phyloP scores from a whole-genome alignment of 805 yeast genomes.

The Candida vaughaniae region DNA sequence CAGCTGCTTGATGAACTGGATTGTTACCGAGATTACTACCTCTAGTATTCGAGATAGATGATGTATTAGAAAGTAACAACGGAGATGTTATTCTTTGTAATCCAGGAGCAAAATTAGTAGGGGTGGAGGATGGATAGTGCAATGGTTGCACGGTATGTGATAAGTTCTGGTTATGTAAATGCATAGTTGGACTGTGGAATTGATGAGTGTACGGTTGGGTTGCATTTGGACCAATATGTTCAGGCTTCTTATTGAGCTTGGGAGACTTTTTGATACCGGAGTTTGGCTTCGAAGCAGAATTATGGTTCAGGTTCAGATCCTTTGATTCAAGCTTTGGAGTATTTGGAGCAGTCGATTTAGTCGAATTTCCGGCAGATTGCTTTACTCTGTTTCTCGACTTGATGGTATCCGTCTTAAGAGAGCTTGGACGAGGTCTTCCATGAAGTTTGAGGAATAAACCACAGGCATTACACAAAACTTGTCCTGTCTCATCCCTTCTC shows the following conservation, averaged over 20 bases:
- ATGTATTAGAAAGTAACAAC: constrained; percentile 52
- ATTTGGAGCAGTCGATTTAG: constrained; percentile 46
- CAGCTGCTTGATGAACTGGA: constrained; percentile 38
- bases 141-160: constrained; percentile 48
- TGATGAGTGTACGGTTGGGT: constrained; percentile 8
- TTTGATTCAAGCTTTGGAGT: constrained; percentile 58
- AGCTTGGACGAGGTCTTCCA: constrained; percentile 89
- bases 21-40: constrained; percentile 6
- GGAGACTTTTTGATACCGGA: constrained; percentile 13
- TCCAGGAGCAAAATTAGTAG: constrained; percentile 68
- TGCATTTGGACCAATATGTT: no score
- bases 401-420: constrained; percentile 87
- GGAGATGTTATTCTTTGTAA: constrained; percentile 65
- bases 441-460: constrained; percentile 86
- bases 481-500: constrained; percentile 84
- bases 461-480: constrained; percentile 90
- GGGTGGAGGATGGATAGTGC: constrained; percentile 67
- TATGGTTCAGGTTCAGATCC: constrained; percentile 22
- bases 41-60: constrained; percentile 43
- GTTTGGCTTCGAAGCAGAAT: not conserved
- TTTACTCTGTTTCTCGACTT: constrained; percentile 86
- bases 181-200: constrained; percentile 10
- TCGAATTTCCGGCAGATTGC: constrained; percentile 21
- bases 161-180: constrained; percentile 15
- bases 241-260: constrained; percentile 10